Percentiles rank a stretch among this genome's conserved stretches.
Conservation (phyloP, 176 grass and related monocot genomes). For the Miscanthus lutarioriparius region DNA sequence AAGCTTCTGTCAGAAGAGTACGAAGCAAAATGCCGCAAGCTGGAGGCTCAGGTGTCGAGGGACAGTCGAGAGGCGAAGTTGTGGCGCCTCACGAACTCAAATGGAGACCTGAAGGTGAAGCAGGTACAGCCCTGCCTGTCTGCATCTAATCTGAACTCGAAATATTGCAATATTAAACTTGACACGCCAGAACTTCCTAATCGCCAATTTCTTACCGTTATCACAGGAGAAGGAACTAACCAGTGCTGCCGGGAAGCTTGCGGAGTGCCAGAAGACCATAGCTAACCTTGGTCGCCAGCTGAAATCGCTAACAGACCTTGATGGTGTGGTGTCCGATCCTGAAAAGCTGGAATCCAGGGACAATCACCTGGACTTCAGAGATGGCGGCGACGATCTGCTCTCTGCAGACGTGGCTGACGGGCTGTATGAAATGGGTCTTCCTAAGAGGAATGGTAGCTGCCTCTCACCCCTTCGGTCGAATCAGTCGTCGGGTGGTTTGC, state of each 20-base stretch:
- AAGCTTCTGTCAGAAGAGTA: conserved; percentile 74
- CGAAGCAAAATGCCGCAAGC: conserved; percentile 66
- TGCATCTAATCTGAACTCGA: neutral
- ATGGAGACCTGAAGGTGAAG: conserved; percentile 74
- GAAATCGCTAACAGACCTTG: conserved; percentile 74
- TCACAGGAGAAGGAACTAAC: conserved; percentile 72
- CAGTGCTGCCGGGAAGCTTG: conserved; percentile 80
- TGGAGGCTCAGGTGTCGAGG: conserved; percentile 74
- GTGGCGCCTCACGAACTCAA: conserved; percentile 56
- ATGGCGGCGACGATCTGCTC: conserved; percentile 1
- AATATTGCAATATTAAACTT: neutral
- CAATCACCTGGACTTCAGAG: conserved; percentile 34
- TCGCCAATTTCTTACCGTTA: conserved; percentile 11
- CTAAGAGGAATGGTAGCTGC: conserved; percentile 34
- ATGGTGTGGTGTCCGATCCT: conserved; percentile 28
- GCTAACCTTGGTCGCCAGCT: conserved; percentile 85
- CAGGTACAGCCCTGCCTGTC: conserved; percentile 51
- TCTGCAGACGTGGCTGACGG: neutral
- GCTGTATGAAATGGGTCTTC: neutral
- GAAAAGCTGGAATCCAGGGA: conserved; percentile 37
- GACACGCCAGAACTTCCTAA: neutral
- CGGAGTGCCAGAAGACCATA: conserved; percentile 95
- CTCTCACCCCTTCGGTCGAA: conserved; percentile 1
- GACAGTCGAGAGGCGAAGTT: conserved; percentile 59
- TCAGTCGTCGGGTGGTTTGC: conserved; percentile 4